Evolutionary conservation across 2,329 filamentous ascomycete species (phyloP).

Genomic region (Bipolaris sorokiniana): DNA sequence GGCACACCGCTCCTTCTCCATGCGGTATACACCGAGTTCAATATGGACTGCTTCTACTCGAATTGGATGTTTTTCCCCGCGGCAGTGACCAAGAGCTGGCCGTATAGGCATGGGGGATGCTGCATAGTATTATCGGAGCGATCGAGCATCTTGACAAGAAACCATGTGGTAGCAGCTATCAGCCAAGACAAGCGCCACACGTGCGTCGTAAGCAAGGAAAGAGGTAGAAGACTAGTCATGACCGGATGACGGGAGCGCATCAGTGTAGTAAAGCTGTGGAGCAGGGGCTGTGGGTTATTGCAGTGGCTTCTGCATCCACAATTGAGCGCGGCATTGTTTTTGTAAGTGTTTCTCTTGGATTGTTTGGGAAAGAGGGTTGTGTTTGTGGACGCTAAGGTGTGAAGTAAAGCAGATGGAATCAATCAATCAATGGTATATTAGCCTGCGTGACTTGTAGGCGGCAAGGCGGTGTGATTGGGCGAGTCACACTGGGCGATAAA

Average conservation of each 20-base stretch:
- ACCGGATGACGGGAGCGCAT: no score
- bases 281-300: no score
- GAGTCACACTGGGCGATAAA: background rate
- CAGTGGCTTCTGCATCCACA: background rate
- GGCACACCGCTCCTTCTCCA: background rate
- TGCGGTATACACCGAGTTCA: no score
- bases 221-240: no score
- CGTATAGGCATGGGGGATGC: background rate
- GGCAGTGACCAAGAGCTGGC: no score
- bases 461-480: no score
- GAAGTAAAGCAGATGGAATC: constrained; percentile 5
- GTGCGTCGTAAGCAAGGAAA: no score
- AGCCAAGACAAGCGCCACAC: no score
- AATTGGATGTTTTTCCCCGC: background rate
- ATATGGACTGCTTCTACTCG: background rate
- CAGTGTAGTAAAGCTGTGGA: no score
- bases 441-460: background rate
- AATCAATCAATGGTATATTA: background rate
- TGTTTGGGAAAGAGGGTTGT: background rate
- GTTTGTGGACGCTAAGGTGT: background rate
- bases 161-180: no score
- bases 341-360: constrained; percentile 10
- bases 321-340: background rate
- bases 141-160: no score
- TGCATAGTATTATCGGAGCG: background rate